Evolutionary conservation across 169 alveolate species (phyloP).

Genomic region (Amoebophrya sp.): DNA sequence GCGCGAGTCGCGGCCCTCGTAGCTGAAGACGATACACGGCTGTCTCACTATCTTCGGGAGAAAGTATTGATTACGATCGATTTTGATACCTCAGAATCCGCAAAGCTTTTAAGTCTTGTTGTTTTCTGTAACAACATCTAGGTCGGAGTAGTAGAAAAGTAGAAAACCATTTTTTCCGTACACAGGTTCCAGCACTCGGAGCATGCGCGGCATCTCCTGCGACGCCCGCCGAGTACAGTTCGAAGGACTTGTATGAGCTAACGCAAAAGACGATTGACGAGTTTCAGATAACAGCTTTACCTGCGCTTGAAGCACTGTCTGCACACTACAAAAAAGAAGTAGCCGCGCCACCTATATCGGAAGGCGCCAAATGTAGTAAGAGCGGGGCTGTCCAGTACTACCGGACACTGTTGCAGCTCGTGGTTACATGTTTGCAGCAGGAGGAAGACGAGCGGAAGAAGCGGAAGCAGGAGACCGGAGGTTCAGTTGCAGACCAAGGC

Average conservation of each 20-base stretch:
- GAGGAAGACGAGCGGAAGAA: neutral
- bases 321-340: neutral
- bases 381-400: neutral
- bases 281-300: neutral
- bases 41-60: neutral
- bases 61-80: neutral
- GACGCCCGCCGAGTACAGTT: neutral
- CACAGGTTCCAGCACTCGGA: no score
- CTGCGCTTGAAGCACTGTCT: neutral
- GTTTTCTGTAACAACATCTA: no score
- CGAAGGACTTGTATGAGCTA: neutral
- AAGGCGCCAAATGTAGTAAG: no score
- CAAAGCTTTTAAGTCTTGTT: no score
- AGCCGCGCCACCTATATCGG: no score
- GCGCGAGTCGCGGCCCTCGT: neutral
- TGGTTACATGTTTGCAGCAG: neutral
- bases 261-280: slow-evolving; percentile 11
- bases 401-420: neutral
- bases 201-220: no score
- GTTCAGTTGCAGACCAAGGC: no score
- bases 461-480: no score
- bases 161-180: no score
- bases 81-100: no score
- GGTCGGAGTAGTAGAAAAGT: no score
- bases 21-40: neutral